Percentiles rank a stretch among this genome's conserved stretches.
phyloP scores from a whole-genome alignment of 768 basidiomycete genomes.

The Pulveroboletus sp. region DNA sequence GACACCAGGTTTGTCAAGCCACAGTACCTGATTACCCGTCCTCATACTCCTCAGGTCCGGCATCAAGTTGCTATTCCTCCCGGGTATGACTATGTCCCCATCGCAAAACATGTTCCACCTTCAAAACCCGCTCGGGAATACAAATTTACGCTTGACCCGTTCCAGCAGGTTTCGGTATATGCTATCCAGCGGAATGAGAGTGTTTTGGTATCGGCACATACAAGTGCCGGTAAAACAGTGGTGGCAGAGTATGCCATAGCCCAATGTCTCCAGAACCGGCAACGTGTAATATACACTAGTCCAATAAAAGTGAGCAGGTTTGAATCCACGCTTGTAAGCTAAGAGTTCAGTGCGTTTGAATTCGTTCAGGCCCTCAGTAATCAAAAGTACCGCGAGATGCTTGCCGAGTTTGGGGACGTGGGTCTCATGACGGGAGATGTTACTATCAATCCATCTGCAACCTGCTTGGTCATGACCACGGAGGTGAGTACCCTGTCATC shows the following conservation, averaged over 20 bases:
- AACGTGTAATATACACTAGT: constrained; percentile 98
- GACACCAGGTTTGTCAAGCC: constrained; percentile 57
- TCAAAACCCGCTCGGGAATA: constrained; percentile 89
- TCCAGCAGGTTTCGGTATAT: constrained; percentile 90
- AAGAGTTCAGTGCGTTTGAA: constrained; percentile 14
- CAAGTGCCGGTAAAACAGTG: constrained; percentile 98
- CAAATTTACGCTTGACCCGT: constrained; percentile 95
- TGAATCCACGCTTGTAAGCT: constrained; percentile 7
- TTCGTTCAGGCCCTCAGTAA: constrained; percentile 84
- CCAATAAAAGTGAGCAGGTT: constrained; percentile 86
- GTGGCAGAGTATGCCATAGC: constrained; percentile 99
- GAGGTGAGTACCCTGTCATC: constrained; percentile 52
- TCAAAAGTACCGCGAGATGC: constrained; percentile 98
- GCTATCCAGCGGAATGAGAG: constrained; percentile 97
- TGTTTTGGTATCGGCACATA: constrained; percentile 97
- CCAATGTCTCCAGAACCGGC: constrained; percentile 87
- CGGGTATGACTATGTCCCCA: constrained; percentile 85
- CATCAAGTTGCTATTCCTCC: constrained; percentile 97
- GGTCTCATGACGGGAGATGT: constrained; percentile 99
- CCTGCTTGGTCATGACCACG: constrained; percentile 98
- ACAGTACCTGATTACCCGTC: background rate
- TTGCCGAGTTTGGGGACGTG: constrained; percentile 95
- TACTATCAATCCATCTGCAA: constrained; percentile 95
- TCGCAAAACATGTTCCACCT: constrained; percentile 86
- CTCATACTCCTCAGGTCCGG: constrained; percentile 55